These are phyloP conservation scores for Heritiera fomes DNA, from an alignment of 345 rosid genomes.

Conservation along the genomic window DNA sequence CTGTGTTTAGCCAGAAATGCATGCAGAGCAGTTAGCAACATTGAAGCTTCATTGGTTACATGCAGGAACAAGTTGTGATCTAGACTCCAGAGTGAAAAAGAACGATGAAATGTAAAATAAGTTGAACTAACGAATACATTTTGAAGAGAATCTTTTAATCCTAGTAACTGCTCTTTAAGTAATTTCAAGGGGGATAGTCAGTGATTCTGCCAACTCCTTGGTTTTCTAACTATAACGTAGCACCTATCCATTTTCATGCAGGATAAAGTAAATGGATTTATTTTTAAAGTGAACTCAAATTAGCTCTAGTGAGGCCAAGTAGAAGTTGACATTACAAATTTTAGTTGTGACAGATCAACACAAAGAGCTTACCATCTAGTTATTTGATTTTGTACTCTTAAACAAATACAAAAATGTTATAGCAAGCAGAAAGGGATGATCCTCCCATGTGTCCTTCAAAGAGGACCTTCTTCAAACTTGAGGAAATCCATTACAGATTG, in stretches of 20 bases:
- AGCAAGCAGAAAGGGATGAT: background rate
- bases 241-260: conserved; percentile 4
- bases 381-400: background rate
- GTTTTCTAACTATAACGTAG: background rate
- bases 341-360: background rate
- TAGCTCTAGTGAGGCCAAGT: background rate
- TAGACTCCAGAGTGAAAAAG: background rate
- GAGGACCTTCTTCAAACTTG: background rate
- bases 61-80: background rate
- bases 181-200: background rate
- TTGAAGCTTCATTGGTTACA: background rate
- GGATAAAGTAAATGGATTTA: background rate
- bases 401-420: background rate
- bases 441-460: background rate
- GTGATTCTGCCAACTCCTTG: background rate
- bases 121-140: background rate
- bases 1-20: background rate
- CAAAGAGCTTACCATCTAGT: background rate
- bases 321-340: background rate
- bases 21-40: background rate
- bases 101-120: background rate
- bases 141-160: background rate
- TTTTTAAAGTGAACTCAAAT: background rate
- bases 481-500: background rate
- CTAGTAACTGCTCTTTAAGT: background rate